Evolutionary conservation across 768 basidiomycete species (phyloP).

Genomic region (Mycena kentingensis): DNA sequence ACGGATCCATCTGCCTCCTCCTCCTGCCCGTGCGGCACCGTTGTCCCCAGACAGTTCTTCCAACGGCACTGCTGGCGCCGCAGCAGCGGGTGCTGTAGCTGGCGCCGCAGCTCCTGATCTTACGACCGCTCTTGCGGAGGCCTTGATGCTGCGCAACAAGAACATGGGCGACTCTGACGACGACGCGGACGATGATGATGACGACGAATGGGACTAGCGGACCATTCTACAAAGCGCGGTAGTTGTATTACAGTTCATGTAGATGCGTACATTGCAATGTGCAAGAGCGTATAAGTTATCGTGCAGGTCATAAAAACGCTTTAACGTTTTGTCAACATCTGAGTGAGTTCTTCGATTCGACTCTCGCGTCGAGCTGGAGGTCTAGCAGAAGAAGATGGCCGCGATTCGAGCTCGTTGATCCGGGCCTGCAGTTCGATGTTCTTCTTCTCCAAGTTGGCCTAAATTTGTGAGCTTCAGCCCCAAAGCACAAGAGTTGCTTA

Average conservation of each 20-base stretch:
- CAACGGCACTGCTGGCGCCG: conserved; percentile 53
- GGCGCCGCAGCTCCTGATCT: conserved; percentile 66
- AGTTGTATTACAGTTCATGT: background rate
- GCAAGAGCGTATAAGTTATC: conserved; percentile 29
- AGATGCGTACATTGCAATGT: conserved; percentile 28
- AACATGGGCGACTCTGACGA: conserved; percentile 86
- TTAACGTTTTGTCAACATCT: conserved; percentile 53
- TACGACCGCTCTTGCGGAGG: conserved; percentile 81
- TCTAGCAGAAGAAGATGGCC: conserved; percentile 66
- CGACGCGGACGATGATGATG: conserved; percentile 75
- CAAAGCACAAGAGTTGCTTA: conserved; percentile 32
- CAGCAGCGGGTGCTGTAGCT: too few species aligned
- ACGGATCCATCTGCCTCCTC: conserved; percentile 44
- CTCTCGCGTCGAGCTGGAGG: conserved; percentile 62
- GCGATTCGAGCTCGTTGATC: conserved; percentile 82
- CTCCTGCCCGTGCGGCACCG: conserved; percentile 37
- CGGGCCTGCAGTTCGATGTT: conserved; percentile 82
- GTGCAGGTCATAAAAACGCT: conserved; percentile 18
- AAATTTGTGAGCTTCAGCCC: conserved; percentile 8
- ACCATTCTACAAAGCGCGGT: too few species aligned
- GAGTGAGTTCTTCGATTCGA: conserved; percentile 72
- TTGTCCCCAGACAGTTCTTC: conserved; percentile 37
- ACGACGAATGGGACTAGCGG: conserved; percentile 62
- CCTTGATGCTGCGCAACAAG: conserved; percentile 80
- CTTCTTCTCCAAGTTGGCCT: conserved; percentile 86